Evolutionary conservation across 2,329 filamentous ascomycete genomes (phyloP), one percentile per base, ranked within the genome.

Genomic region (Monosporascus sp.): DNA sequence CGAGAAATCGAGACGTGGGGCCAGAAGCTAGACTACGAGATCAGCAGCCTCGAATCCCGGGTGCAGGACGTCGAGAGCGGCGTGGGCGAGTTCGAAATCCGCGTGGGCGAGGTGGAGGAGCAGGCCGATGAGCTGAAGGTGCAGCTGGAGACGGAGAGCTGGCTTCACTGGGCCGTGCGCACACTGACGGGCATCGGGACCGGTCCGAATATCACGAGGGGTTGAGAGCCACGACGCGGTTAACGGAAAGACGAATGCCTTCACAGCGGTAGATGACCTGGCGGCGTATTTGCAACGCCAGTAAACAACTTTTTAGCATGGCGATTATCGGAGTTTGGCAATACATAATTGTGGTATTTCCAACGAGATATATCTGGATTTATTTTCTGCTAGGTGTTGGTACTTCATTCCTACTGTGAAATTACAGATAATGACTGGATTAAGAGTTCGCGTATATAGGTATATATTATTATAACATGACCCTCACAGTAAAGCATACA

Each of bases 1-100:
- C 87, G 87, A 67, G 89, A 94, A 57, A 78, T 97, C 15, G 91
- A 96, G 67, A 81, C 87, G 22, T 75, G 95, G 39, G 84, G 87
- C 3, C 90, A 90, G 20, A 92, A 92, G 70, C 77, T 97, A 51
- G 92, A 97, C 64, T 97, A 97, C 69, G 93, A 97, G 74, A 86
- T 97, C 56, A 83, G 87, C 54, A 84, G 85, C 17, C 74, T 97
- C n/a, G 78, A 84, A 48, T 84, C 85, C 47, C 90, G 90, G 62
- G 86, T 96, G 9, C 81, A 89, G 62, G 93, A 97, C 65, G 88
- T 96, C 8, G 91, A 96, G 65, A 88, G 90, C 56, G 89, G 88
- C 1, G 83, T 96, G 0, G 74, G 73, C 11, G 87, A 91, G 56
- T 95, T 96, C 68, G 89, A 92, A 69, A 78, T 82, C 48, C 88